Conservation (phyloP, 345 rosid genomes). For the Limnanthes douglasii region DNA sequence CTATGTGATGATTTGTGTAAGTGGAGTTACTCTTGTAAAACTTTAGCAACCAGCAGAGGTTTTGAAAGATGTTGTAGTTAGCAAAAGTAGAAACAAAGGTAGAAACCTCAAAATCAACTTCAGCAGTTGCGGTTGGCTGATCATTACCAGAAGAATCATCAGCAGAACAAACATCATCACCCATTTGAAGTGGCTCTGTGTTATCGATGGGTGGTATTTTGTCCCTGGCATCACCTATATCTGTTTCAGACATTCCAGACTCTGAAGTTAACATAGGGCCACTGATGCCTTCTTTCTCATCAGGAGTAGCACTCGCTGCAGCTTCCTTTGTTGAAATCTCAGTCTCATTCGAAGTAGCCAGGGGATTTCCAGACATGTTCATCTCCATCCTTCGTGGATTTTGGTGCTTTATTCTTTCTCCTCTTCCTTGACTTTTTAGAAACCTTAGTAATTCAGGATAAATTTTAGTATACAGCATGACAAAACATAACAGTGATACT, state of each 20-base stretch:
- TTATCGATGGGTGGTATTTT: constrained; percentile 16
- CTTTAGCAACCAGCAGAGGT: constrained; percentile 82
- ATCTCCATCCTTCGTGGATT: constrained; percentile 19
- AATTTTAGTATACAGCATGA: constrained; percentile 2
- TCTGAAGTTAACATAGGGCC: too few relatives aligned
- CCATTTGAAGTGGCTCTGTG: constrained; percentile 17
- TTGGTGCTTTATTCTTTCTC: constrained; percentile 27
- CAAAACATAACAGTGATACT: too few relatives aligned
- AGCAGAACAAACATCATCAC: constrained; percentile 27
- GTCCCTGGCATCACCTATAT: constrained; percentile 16
- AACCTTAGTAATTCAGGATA: constrained; percentile 37
- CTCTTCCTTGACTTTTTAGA: constrained; percentile 62
- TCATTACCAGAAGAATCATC: constrained; percentile 64
- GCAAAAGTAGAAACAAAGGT: constrained; percentile 65
- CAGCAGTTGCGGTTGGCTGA: constrained; percentile 34
- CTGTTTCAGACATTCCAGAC: too few relatives aligned
- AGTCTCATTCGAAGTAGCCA: constrained; percentile 16
- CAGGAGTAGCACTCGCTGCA: too few relatives aligned
- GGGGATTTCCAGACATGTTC: constrained; percentile 22
- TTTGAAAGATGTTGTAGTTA: constrained; percentile 58
- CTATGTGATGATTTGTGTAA: constrained; percentile 43
- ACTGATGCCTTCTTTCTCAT: too few relatives aligned
- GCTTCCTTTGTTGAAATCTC: constrained; percentile 17
- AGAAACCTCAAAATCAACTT: constrained; percentile 89
- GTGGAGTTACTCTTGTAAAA: constrained; percentile 67